These are phyloP conservation scores for Fraxinus nigra DNA, from an alignment of 305 asterid species.

Conservation along the genomic window DNA sequence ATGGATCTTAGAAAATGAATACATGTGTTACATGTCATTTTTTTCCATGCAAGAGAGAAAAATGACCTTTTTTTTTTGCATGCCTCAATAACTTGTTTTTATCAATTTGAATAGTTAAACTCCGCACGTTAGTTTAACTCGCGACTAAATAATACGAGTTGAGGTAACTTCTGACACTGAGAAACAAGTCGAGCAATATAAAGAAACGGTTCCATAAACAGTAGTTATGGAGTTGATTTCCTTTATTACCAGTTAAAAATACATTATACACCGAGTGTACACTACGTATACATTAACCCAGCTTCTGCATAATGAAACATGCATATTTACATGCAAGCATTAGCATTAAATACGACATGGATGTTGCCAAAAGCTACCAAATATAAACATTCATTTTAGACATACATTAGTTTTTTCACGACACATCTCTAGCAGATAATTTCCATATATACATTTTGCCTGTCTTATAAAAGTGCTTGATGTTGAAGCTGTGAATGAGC, in stretches of 20 bases:
- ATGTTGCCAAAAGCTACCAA: neutral
- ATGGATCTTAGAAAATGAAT: neutral
- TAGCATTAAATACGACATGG: neutral
- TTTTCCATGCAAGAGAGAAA: neutral
- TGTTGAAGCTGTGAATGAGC: neutral
- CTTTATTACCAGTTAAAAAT: too few relatives aligned
- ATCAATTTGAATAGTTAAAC: too few relatives aligned
- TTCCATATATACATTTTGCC: neutral
- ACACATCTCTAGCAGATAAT: neutral
- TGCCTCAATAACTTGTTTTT: neutral
- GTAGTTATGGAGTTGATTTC: neutral
- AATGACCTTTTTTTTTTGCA: neutral
- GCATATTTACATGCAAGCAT: neutral
- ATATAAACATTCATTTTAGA: neutral
- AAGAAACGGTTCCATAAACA: neutral
- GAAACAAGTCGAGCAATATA: neutral
- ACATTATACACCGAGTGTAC: neutral
- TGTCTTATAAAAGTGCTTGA: neutral
- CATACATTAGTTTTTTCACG: neutral
- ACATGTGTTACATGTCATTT: neutral
- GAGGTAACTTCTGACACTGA: neutral
- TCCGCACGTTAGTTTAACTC: neutral
- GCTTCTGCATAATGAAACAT: neutral
- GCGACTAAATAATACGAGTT: neutral
- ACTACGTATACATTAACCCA: neutral